phyloP scores from a whole-genome alignment of 176 grass and related monocot genomes.

The Triticum urartu region DNA sequence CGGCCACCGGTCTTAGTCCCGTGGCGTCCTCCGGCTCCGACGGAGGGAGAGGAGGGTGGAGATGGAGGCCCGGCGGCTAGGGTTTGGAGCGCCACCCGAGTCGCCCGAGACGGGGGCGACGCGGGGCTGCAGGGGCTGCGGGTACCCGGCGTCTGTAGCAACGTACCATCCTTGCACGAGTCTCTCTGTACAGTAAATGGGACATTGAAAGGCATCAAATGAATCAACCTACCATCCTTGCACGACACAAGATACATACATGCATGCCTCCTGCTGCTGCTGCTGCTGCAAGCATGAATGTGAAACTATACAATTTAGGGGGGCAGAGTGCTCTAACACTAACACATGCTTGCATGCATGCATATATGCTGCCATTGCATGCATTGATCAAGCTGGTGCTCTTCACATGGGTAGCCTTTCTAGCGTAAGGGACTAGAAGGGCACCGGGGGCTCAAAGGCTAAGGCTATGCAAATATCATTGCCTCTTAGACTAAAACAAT shows the following conservation, averaged over 20 bases:
- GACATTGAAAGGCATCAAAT: slow-evolving; percentile 69
- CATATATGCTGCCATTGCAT: slow-evolving; percentile 25
- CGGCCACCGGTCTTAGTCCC: too few relatives aligned
- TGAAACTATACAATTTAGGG: slow-evolving; percentile 15
- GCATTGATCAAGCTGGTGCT: slow-evolving; percentile 43
- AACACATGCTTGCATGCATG: slow-evolving; percentile 51
- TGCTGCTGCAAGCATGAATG: slow-evolving; percentile 30
- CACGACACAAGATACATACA: neutral
- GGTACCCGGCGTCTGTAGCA: too few relatives aligned
- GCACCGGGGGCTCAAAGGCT: slow-evolving; percentile 52
- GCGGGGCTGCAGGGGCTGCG: too few relatives aligned
- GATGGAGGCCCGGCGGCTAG: too few relatives aligned
- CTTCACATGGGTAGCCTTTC: slow-evolving; percentile 49
- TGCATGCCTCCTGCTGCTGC: neutral
- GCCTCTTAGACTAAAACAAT: slow-evolving; percentile 26
- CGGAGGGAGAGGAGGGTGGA: too few relatives aligned
- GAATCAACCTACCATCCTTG: slow-evolving; percentile 52
- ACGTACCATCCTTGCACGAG: neutral
- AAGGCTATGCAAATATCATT: slow-evolving; percentile 55
- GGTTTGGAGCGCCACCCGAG: too few relatives aligned
- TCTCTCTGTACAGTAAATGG: slow-evolving; percentile 34
- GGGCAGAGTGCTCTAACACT: slow-evolving; percentile 41
- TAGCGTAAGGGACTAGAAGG: slow-evolving; percentile 27
- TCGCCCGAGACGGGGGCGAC: too few relatives aligned
- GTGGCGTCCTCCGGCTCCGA: too few relatives aligned